phyloP scores from a whole-genome alignment of 2,329 filamentous ascomycete species.

The Paecilomyces niveus region DNA sequence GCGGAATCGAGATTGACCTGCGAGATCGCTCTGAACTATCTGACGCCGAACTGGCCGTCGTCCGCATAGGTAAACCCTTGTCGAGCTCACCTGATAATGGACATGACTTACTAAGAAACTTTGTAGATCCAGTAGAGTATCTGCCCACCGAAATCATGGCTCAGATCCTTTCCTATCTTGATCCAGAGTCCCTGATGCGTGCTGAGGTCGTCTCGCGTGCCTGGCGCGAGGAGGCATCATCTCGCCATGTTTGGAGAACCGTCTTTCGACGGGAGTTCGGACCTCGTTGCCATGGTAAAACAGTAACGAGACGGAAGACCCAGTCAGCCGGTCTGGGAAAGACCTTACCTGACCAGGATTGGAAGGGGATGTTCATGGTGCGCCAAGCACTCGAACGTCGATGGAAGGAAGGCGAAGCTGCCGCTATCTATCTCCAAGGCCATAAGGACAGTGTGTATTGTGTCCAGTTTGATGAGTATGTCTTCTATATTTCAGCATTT shows the following conservation, averaged over 20 bases:
- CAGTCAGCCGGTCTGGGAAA: slow-evolving; percentile 50
- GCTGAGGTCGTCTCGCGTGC: slow-evolving; percentile 50
- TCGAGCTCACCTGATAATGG: neutral
- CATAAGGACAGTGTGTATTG: slow-evolving; percentile 97
- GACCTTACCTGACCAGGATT: slow-evolving; percentile 59
- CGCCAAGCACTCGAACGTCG: slow-evolving; percentile 67
- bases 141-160: slow-evolving; percentile 55
- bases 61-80: slow-evolving; percentile 27
- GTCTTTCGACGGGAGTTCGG: slow-evolving; percentile 53
- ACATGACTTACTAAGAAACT: slow-evolving; percentile 9
- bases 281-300: slow-evolving; percentile 30
- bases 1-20: slow-evolving; percentile 42
- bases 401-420: slow-evolving; percentile 73
- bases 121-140: slow-evolving; percentile 45
- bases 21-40: slow-evolving; percentile 30
- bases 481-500: slow-evolving; percentile 8
- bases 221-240: slow-evolving; percentile 51
- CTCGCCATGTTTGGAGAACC: slow-evolving; percentile 54
- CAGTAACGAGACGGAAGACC: slow-evolving; percentile 35
- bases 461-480: slow-evolving; percentile 92
- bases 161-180: slow-evolving; percentile 53
- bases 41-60: slow-evolving; percentile 26
- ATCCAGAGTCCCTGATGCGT: slow-evolving; percentile 48
- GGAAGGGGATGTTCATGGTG: slow-evolving; percentile 77
- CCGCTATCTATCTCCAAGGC: slow-evolving; percentile 81